Conservation (phyloP, 768 basidiomycete genomes). For the Boletus speciosus region DNA sequence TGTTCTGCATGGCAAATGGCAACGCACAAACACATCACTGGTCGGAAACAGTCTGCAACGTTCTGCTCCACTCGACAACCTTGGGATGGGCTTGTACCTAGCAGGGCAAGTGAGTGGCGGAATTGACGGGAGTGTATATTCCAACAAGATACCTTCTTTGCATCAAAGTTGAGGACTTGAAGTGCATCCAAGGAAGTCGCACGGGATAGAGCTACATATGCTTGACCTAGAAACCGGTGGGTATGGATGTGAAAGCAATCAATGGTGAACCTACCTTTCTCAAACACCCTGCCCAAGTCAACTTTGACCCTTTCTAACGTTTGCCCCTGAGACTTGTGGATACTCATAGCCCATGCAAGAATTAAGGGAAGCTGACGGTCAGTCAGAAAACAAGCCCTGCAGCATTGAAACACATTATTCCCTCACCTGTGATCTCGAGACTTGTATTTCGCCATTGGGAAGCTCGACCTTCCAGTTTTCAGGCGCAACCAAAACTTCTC, state of each 20-base stretch:
- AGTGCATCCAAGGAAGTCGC: slow-evolving; percentile 83
- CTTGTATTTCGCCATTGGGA: slow-evolving; percentile 83
- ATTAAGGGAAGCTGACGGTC: slow-evolving; percentile 71
- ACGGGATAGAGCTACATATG: slow-evolving; percentile 88
- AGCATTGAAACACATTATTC: background rate
- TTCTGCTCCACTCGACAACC: slow-evolving; percentile 69
- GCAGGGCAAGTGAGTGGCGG: slow-evolving; percentile 2
- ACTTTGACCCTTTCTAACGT: slow-evolving; percentile 94
- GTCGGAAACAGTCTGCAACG: slow-evolving; percentile 48
- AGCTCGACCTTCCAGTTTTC: slow-evolving; percentile 86
- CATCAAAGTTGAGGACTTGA: slow-evolving; percentile 78
- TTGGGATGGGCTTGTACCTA: slow-evolving; percentile 73
- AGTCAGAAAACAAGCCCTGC: background rate
- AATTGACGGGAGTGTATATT: background rate
- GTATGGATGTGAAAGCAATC: background rate
- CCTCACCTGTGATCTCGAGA: slow-evolving; percentile 72
- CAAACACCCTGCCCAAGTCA: slow-evolving; percentile 89
- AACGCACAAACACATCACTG: slow-evolving; percentile 4
- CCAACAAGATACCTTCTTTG: slow-evolving; percentile 52
- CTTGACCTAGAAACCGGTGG: slow-evolving; percentile 56
- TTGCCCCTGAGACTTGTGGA: slow-evolving; percentile 98
- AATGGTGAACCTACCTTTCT: slow-evolving; percentile 60
- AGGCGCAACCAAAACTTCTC: slow-evolving; percentile 56
- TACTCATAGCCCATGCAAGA: slow-evolving; percentile 96
- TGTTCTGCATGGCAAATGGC: background rate